Conservation (phyloP, 148 eudicot genomes). For the Rhododendron griersonianum region DNA sequence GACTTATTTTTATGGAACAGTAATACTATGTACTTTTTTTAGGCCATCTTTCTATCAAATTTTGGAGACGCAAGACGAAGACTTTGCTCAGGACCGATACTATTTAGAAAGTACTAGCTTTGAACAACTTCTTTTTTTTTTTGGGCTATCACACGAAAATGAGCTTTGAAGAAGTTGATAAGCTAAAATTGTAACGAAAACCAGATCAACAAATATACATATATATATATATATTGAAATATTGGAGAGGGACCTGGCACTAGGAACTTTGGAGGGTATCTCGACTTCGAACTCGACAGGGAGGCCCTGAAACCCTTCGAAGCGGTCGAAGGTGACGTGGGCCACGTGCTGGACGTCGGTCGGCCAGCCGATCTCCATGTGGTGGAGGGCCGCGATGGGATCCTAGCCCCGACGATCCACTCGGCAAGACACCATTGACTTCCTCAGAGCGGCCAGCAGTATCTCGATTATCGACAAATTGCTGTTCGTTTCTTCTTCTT, state of each 20-base stretch:
- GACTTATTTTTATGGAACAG: not conserved
- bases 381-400: constrained; percentile 35
- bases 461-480: constrained; percentile 39
- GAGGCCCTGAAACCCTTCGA: constrained; percentile 83
- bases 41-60: not conserved
- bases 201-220: not conserved
- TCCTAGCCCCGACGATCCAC: constrained; percentile 34
- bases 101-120: too few species aligned
- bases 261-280: constrained; percentile 69
- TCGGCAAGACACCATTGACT: constrained; percentile 50
- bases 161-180: not conserved
- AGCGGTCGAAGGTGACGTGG: constrained; percentile 88
- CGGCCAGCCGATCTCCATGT: constrained; percentile 97
- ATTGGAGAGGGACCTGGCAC: constrained; percentile 56
- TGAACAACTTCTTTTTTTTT: too few species aligned
- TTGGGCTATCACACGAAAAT: too few species aligned
- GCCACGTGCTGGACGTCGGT: constrained; percentile 84
- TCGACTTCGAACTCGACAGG: constrained; percentile 70
- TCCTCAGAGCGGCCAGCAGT: constrained; percentile 43
- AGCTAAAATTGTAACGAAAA: not conserved
- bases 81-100: not conserved
- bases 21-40: not conserved
- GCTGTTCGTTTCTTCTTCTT: constrained; percentile 22
- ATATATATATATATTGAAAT: not conserved
- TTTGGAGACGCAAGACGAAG: not conserved